Evolutionary conservation across 345 rosid genomes (phyloP).

Genomic region (Citrus hindsii): DNA sequence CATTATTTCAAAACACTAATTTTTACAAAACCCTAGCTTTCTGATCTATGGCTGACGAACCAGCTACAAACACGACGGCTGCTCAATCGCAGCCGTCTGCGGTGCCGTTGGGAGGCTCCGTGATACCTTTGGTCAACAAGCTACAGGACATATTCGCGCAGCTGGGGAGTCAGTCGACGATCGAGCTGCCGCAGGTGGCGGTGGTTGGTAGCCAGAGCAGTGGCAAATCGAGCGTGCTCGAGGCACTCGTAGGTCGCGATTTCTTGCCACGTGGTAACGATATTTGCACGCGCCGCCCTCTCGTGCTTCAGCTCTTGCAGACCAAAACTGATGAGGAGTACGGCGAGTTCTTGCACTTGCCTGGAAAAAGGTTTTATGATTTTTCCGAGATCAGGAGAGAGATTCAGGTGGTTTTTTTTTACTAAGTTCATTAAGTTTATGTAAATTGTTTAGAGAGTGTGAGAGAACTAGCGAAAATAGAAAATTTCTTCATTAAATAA

Average conservation of each 20-base stretch:
- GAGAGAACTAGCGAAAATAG: background rate
- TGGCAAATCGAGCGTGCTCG: constrained; percentile 97
- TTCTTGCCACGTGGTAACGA: constrained; percentile 91
- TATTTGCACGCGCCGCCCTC: constrained; percentile 96
- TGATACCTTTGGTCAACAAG: constrained; percentile 92
- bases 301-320: constrained; percentile 91
- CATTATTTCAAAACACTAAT: background rate
- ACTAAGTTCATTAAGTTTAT: background rate
- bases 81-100: constrained; percentile 10
- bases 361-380: constrained; percentile 71
- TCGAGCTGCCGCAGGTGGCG: constrained; percentile 97
- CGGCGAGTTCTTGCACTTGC: constrained; percentile 93
- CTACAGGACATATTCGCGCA: constrained; percentile 95
- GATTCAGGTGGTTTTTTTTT: constrained; percentile 54
- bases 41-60: constrained; percentile 36
- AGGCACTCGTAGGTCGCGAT: constrained; percentile 95
- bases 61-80: constrained; percentile 10
- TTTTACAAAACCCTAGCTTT: constrained; percentile 19
- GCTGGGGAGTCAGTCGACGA: constrained; percentile 85
- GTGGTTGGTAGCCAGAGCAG: constrained; percentile 99
- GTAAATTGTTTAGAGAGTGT: background rate
- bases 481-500: background rate
- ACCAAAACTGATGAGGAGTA: constrained; percentile 82
- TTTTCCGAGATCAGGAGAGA: constrained; percentile 94
- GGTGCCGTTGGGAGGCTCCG: constrained; percentile 76